Evolutionary conservation across 257 asterid species (phyloP), one percentile per base, ranked within the genome.

Genomic region (Solanum clarkiae): DNA sequence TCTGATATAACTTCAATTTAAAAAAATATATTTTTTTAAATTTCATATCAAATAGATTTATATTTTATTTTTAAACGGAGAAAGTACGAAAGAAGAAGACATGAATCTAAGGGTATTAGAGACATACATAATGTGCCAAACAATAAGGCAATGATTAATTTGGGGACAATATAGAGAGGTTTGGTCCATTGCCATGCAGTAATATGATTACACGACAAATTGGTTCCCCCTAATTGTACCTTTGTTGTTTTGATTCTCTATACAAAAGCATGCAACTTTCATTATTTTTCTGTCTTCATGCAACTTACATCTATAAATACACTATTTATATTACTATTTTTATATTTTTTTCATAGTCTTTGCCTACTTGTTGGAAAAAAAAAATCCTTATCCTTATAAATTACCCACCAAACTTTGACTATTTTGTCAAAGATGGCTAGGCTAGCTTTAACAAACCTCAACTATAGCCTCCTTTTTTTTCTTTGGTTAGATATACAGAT

Each of bases 131-230:
- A 79, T 53, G 65, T 11, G 65, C 26, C 66, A 53, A 79, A 29
- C 49, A 79, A 53, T 10, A 79, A 53, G 24, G 18, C 53, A 53
- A 79, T 79, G 83, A 11, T 79, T 79, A 53, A 79, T 53, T 79
- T 79, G 66, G 65, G 14, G 49, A 79, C 65, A 79, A 51, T 36
- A 79, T 62, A 29, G 65, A 53, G 49, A 32, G 10, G 66, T 79
- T 53, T 53, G 29, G 49, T 55, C 62, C 24, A 49, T 70, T 49
- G 45, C 62, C 83, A 79, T 79, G 83, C 83, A 77, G 63, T 77
- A 77, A 51, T 79, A 79, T 79, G 47, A 53, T 79, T 79, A 79
- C 83, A 79, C 83, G 65, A 79, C 82, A 79, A 79, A 79, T 53
- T 79, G 83, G 83, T 79, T 79, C 66, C 83, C 82, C 82, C 29